Evolutionary conservation across 139 green algal species (phyloP).

Genomic region (Eudorina sp.): DNA sequence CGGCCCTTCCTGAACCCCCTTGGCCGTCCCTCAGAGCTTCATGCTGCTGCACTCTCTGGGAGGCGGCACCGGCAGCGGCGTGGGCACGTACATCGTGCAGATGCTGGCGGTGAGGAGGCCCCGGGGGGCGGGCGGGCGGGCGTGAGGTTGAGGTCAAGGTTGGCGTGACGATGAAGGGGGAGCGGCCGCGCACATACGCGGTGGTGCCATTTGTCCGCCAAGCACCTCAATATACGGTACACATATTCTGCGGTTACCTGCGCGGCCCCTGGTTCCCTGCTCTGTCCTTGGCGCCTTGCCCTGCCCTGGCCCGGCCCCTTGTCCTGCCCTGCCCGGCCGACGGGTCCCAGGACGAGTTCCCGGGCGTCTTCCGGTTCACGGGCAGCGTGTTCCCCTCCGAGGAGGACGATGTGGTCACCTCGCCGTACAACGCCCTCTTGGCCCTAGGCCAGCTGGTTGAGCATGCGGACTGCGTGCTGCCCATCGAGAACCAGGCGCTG

Average conservation of each 20-base stretch:
- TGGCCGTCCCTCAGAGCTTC: constrained; percentile 66
- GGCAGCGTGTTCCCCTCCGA: constrained; percentile 82
- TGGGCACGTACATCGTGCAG: constrained; percentile 84
- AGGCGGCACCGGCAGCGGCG: constrained; percentile 85
- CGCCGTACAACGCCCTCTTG: constrained; percentile 90
- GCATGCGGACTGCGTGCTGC: constrained; percentile 84
- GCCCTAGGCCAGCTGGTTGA: constrained; percentile 74
- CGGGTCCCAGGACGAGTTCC: constrained; percentile 79
- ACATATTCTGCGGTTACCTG: too few relatives aligned
- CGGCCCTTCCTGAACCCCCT: too few relatives aligned
- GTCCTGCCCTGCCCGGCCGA: neutral
- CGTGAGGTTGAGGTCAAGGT: too few relatives aligned
- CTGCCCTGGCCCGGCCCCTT: too few relatives aligned
- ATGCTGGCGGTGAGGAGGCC: constrained; percentile 70
- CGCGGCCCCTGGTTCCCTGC: too few relatives aligned
- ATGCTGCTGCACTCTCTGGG: constrained; percentile 87
- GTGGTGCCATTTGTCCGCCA: too few relatives aligned
- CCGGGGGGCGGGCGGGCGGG: neutral
- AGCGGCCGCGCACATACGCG: too few relatives aligned
- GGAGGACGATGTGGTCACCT: constrained; percentile 89
- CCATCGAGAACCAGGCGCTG: constrained; percentile 90
- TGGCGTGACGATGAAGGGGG: too few relatives aligned
- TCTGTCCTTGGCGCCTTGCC: too few relatives aligned
- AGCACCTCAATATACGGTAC: too few relatives aligned
- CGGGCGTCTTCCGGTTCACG: constrained; percentile 80